Base-by-base conservation (phyloP, 2,329 filamentous ascomycete species). In the Colletotrichum tamarilloi region DNA sequence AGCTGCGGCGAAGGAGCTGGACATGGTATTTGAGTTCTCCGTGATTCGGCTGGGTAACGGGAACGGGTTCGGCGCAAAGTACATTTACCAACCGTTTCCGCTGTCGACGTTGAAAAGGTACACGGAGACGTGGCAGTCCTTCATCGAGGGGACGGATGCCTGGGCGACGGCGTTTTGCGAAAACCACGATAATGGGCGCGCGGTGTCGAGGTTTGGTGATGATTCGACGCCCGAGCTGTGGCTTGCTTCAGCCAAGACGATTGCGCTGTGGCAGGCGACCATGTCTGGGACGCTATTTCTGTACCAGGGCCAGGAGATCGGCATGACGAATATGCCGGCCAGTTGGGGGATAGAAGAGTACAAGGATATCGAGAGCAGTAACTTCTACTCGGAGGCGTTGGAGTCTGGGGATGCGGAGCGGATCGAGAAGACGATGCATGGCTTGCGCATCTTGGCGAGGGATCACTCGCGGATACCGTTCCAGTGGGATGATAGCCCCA, bases 401-500 rank as follows among this genome's bases (percentile, higher is more conserved):
- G 78, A 80, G n/a, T 82, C 80, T 0, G 80, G 79, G 0, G 79
- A 84, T 16, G 68, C 79, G 5, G 79, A 83, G 38, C 79, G 78
- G 5, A 80, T 88, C 2, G 81, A 80, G 8, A 82, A 84, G 14
- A 91, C 87, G 0, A 87, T 88, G 79, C 79, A 84, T 1, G 85
- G 88, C 0, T 81, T 93, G 8, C 87, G 88, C 32, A 86, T 87
- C 63, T 85, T 93, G 52, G 91, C 87, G 0, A 84, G 91, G 7
- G 92, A 94, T 75, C 89, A 94, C 77, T 85, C 91, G 1, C 84
- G 92, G 0, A 87, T 91, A 2, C 92, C 92, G 0, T 89, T 94
- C 79, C 91, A 92, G 65, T 94, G 92, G 92, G 86, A 88, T 64
- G 84, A 81, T 1, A 82, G 84, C 0, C 81, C 86, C 0, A 87